Conservation (phyloP, 176 grass and related monocot genomes). For the Secale cereale region DNA sequence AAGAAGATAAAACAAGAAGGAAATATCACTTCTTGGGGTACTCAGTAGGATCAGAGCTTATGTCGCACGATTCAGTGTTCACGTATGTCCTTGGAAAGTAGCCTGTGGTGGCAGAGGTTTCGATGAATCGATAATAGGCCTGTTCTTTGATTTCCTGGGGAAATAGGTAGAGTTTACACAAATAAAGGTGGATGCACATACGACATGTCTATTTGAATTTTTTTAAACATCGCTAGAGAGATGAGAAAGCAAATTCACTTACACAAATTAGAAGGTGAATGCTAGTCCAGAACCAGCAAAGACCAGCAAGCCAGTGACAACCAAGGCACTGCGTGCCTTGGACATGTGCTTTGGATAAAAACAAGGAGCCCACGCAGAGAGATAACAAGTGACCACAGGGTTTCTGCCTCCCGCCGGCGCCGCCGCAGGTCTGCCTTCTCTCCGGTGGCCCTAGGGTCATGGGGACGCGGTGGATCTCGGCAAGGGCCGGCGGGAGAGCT, state of each 20-base stretch:
- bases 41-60: conserved; percentile 64
- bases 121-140: conserved; percentile 58
- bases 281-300: conserved; percentile 56
- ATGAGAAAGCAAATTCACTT: not conserved
- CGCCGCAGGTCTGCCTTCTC: too few relatives aligned
- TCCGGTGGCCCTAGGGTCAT: too few relatives aligned
- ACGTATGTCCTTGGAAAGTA: conserved; percentile 83
- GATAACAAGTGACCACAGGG: too few relatives aligned
- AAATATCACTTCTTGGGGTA: conserved; percentile 53
- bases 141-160: conserved; percentile 64
- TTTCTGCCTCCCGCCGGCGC: too few relatives aligned
- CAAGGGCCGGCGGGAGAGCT: too few relatives aligned
- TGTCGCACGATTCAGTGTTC: conserved; percentile 75
- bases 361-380: too few relatives aligned
- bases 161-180: not conserved
- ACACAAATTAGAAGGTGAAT: conserved; percentile 71
- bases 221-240: not conserved
- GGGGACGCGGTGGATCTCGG: too few relatives aligned
- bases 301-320: conserved; percentile 51
- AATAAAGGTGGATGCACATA: not conserved
- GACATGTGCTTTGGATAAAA: conserved; percentile 72
- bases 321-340: conserved; percentile 45
- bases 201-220: not conserved
- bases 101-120: conserved; percentile 87
- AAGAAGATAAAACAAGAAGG: not conserved